A percentile compares a stretch with the other conserved stretches of the same genome.
These are phyloP conservation scores for Geranium rotundifolium DNA, from an alignment of 345 rosid genomes.

Conservation along the genomic window DNA sequence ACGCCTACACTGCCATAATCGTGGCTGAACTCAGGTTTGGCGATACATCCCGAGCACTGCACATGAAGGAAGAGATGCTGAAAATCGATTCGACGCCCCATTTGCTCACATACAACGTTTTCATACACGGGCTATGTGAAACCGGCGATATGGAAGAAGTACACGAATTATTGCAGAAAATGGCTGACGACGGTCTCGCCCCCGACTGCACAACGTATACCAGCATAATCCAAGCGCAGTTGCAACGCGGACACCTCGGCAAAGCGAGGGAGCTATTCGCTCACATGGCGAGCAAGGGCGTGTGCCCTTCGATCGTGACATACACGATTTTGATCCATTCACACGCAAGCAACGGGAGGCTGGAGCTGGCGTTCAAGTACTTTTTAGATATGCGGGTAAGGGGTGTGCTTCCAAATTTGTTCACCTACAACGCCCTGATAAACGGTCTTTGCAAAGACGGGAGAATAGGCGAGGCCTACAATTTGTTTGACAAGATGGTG, in stretches of 20 bases:
- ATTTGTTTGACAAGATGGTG: constrained; percentile 44
- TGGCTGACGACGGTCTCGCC: constrained; percentile 30
- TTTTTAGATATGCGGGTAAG: constrained; percentile 46
- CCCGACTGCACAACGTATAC: constrained; percentile 68
- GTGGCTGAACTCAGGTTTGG: constrained; percentile 48
- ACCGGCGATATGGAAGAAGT: constrained; percentile 41
- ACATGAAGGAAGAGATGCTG: constrained; percentile 52
- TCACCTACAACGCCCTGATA: constrained; percentile 61
- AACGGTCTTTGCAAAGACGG: constrained; percentile 51
- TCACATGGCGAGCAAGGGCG: constrained; percentile 41
- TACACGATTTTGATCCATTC: constrained; percentile 68
- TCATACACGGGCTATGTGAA: constrained; percentile 38
- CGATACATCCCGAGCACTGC: constrained; percentile 30
- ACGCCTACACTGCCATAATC: constrained; percentile 39
- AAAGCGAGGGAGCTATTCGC: constrained; percentile 39
- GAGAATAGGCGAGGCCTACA: constrained; percentile 38
- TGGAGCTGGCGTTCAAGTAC: constrained; percentile 38
- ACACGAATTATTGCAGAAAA: constrained; percentile 31
- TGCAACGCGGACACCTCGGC: constrained; percentile 35
- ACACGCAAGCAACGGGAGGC: constrained; percentile 41
- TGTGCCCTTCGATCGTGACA: constrained; percentile 47
- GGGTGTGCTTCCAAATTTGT: constrained; percentile 47
- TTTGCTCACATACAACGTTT: constrained; percentile 44
- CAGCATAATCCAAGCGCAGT: constrained; percentile 40
- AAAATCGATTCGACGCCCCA: constrained; percentile 38